phyloP scores from a whole-genome alignment of 2,329 filamentous ascomycete genomes.

The Cryphonectria japonica region DNA sequence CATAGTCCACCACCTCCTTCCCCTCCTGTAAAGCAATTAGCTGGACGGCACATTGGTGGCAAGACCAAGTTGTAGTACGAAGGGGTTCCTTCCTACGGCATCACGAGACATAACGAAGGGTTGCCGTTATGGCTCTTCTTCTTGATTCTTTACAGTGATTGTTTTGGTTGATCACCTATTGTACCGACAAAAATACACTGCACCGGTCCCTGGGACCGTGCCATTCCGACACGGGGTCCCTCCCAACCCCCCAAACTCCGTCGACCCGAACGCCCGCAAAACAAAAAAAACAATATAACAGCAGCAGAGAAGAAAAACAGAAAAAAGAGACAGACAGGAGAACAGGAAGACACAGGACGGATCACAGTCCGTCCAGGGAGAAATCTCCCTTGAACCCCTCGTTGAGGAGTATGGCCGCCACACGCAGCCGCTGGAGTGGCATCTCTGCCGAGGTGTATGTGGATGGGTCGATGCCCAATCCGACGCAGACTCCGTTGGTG shows the following conservation, averaged over 20 bases:
- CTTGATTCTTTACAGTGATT: background rate
- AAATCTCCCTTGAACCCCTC: constrained; percentile 68
- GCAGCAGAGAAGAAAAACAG: background rate
- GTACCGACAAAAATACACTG: background rate
- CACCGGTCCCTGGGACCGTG: too few species aligned
- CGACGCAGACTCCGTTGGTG: constrained; percentile 69
- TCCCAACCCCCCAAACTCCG: background rate
- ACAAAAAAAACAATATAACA: background rate
- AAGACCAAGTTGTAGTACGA: background rate
- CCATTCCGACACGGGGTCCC: background rate
- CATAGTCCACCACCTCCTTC: background rate
- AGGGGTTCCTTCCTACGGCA: background rate
- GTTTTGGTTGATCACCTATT: background rate
- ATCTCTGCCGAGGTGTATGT: constrained; percentile 58
- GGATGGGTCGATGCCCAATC: constrained; percentile 55
- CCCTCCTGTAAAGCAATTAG: background rate
- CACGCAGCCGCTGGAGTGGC: constrained; percentile 60
- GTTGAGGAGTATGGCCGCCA: constrained; percentile 69
- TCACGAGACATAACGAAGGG: background rate
- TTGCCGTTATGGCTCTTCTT: background rate
- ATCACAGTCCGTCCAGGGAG: constrained; percentile 46
- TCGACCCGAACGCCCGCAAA: background rate
- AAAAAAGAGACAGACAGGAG: background rate
- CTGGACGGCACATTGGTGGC: background rate
- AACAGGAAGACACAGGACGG: background rate